Conservation (phyloP, 495 filamentous ascomycete genomes). For the Aspergillus funiculosus region DNA sequence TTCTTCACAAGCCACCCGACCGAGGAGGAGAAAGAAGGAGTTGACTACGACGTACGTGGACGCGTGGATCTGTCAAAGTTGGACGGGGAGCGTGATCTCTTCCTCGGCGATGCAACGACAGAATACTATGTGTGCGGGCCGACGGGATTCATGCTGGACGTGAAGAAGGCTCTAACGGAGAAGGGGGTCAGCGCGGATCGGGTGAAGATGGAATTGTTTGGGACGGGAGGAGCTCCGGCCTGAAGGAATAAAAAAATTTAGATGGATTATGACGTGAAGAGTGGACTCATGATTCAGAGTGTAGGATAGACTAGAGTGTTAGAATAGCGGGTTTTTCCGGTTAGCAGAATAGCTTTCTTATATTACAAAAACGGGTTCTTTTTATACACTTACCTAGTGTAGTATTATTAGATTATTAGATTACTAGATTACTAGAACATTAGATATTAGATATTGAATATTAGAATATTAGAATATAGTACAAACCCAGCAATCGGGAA, state of each 20-base stretch:
- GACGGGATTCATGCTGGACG: constrained; percentile 57
- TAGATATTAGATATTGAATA: no score
- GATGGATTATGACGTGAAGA: no score
- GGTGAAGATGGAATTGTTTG: constrained; percentile 63
- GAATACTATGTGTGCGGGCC: constrained; percentile 70
- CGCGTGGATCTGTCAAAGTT: constrained; percentile 52
- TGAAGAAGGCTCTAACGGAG: constrained; percentile 40
- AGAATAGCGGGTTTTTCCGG: not conserved
- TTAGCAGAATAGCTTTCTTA: no score
- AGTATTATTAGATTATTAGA: no score
- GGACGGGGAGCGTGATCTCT: constrained; percentile 44
- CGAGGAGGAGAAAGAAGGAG: constrained; percentile 44
- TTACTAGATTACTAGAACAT: no score
- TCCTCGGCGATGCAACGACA: constrained; percentile 46
- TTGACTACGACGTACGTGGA: constrained; percentile 51
- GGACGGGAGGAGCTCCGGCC: constrained; percentile 47
- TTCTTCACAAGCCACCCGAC: constrained; percentile 36
- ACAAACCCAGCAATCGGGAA: no score
- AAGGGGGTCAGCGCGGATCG: constrained; percentile 49
- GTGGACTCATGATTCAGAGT: no score
- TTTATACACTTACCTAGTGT: no score
- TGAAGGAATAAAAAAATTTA: not conserved
- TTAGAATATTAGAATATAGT: no score
- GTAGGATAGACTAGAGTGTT: no score
- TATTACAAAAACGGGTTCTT: no score